These are phyloP conservation scores for Paecilomyces fulvus DNA, from an alignment of 2,329 filamentous ascomycete genomes.

Conservation along the genomic window DNA sequence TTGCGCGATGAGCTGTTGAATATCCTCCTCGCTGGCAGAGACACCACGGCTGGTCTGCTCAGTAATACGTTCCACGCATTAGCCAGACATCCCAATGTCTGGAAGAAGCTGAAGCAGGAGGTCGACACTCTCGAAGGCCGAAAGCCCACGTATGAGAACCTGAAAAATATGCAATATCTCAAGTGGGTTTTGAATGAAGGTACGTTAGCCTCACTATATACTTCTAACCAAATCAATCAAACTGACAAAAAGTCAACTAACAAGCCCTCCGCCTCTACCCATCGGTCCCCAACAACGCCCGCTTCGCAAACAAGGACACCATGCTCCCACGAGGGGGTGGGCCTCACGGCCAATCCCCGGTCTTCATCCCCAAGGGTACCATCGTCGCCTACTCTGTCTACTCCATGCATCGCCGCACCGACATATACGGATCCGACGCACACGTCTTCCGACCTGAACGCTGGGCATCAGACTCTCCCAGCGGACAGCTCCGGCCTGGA, in stretches of 20 bases:
- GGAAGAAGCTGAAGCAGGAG: not conserved
- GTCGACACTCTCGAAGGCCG: not conserved
- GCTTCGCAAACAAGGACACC: constrained; percentile 30
- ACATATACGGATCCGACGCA: constrained; percentile 41
- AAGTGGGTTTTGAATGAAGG: constrained; percentile 29
- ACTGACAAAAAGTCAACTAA: not conserved
- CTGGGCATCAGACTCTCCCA: not conserved
- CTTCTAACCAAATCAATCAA: too few species aligned
- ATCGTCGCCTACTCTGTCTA: constrained; percentile 59
- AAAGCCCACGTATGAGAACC: constrained; percentile 23
- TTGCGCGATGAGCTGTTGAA: constrained; percentile 42
- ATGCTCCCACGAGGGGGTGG: constrained; percentile 6
- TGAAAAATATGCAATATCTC: constrained; percentile 34
- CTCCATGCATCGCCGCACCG: constrained; percentile 61
- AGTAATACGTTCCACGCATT: constrained; percentile 1
- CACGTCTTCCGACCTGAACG: constrained; percentile 12
- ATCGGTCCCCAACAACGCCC: constrained; percentile 36
- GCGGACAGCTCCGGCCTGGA: not conserved
- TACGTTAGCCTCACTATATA: not conserved
- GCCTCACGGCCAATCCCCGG: constrained; percentile 39
- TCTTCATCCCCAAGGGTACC: constrained; percentile 60
- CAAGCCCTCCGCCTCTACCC: constrained; percentile 47
- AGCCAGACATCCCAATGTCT: not conserved
- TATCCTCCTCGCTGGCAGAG: constrained; percentile 29
- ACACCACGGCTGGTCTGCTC: constrained; percentile 29